phyloP scores from a whole-genome alignment of 352 stramenopile species.

The Blastocystis sp. region DNA sequence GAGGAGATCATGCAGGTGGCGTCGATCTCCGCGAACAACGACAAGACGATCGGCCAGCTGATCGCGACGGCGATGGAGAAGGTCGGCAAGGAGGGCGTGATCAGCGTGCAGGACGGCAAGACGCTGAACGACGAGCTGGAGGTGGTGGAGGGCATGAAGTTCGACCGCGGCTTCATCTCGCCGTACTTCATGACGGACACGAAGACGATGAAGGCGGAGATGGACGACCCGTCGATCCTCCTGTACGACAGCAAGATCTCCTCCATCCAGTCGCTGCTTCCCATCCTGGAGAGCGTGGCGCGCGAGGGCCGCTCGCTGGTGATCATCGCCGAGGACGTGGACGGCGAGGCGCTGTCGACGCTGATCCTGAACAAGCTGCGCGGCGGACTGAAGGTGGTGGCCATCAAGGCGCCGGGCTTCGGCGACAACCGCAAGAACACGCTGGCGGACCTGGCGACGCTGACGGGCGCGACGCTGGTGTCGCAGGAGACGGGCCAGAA shows the following conservation, averaged over 20 bases:
- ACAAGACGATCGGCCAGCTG: slow-evolving; percentile 92
- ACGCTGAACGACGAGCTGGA: slow-evolving; percentile 98
- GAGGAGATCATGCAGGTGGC: slow-evolving; percentile 97
- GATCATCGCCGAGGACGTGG: slow-evolving; percentile 99
- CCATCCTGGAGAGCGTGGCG: slow-evolving; percentile 92
- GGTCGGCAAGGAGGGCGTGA: slow-evolving; percentile 96
- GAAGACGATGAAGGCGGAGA: slow-evolving; percentile 95
- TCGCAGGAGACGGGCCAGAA: slow-evolving; percentile 97
- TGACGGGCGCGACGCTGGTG: slow-evolving; percentile 94
- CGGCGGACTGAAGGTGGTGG: slow-evolving; percentile 96
- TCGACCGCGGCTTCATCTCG: slow-evolving; percentile 99
- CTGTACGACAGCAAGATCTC: slow-evolving; percentile 99
- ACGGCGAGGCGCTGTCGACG: slow-evolving; percentile 94
- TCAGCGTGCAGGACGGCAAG: slow-evolving; percentile 93
- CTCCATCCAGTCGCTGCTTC: slow-evolving; percentile 90
- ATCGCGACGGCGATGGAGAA: slow-evolving; percentile 98
- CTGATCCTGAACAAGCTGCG: slow-evolving; percentile 99
- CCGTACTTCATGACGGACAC: slow-evolving; percentile 99
- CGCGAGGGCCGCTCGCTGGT: slow-evolving; percentile 91
- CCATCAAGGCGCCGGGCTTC: slow-evolving; percentile 98
- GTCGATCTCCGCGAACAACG: slow-evolving; percentile 97
- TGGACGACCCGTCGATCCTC: slow-evolving; percentile 97
- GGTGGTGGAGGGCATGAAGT: slow-evolving; percentile 99
- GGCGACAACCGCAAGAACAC: slow-evolving; percentile 99
- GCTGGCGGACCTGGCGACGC: slow-evolving; percentile 96